These are phyloP conservation scores for Candida parachauliodes DNA, from an alignment of 805 yeast species.

Conservation along the genomic window DNA sequence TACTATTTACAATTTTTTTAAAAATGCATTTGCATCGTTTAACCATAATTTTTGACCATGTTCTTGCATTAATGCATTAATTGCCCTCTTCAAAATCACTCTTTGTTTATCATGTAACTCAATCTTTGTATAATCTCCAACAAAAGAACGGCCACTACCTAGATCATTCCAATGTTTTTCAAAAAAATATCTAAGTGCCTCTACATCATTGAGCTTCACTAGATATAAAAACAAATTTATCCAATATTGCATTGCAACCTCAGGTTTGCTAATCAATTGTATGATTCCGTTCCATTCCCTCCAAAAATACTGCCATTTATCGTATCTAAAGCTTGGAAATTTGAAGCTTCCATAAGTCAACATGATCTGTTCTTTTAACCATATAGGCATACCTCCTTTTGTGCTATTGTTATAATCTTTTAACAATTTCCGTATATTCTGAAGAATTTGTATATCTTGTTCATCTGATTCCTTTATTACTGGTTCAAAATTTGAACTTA, in stretches of 20 bases:
- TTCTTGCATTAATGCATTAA: slow-evolving; percentile 1
- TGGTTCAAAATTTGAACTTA: neutral
- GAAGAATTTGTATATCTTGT: slow-evolving; percentile 25
- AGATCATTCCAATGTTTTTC: slow-evolving; percentile 26
- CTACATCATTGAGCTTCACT: slow-evolving; percentile 22
- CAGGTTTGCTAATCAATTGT: slow-evolving; percentile 10
- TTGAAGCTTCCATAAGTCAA: slow-evolving; percentile 31
- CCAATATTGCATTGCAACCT: slow-evolving; percentile 19
- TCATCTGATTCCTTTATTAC: neutral
- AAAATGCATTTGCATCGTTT: slow-evolving; percentile 9
- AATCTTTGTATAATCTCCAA: slow-evolving; percentile 16
- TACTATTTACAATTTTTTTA: slow-evolving; percentile 9
- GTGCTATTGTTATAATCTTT: slow-evolving; percentile 17
- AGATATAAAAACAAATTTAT: slow-evolving; percentile 32
- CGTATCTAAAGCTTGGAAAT: slow-evolving; percentile 13
- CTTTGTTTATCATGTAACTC: slow-evolving; percentile 20
- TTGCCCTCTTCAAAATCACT: slow-evolving; percentile 20
- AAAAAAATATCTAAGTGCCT: slow-evolving; percentile 26
- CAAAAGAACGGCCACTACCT: slow-evolving; percentile 21
- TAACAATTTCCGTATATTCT: slow-evolving; percentile 27
- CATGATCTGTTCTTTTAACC: slow-evolving; percentile 31
- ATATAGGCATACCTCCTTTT: slow-evolving; percentile 10
- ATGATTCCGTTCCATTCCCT: slow-evolving; percentile 28
- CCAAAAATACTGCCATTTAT: slow-evolving; percentile 39
- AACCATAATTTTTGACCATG: slow-evolving; percentile 5